Base-by-base conservation (phyloP, 2,329 filamentous ascomycete species). In the Fusarium pseudocircinatum region DNA sequence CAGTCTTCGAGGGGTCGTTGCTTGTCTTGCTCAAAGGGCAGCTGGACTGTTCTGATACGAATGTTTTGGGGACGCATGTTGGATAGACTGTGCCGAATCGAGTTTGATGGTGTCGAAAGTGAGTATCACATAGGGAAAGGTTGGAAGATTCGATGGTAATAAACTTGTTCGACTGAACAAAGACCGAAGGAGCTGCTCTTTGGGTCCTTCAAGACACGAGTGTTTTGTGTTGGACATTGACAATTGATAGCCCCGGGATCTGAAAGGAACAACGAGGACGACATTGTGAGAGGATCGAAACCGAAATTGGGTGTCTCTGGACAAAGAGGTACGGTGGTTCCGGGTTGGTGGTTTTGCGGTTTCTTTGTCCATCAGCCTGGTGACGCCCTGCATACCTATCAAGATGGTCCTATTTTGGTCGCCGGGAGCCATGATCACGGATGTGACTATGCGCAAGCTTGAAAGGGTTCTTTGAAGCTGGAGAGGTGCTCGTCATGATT, bases 161-260 rank as follows among this genome's bases (percentile, higher is more conserved):
- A 77, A 75, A 43, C 69, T 67, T 67, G 68, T 66, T 56, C 54
- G 40, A 28, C 16, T 30, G 57, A 63, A 77, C 75, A 77, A 77
- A 77, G 75, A 34, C 67, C 18, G 30, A 30, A 49, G 34, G 30
- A 24, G 50, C 49, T 40, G 47, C 39, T 54, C 49, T 26, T 32
- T 22, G 22, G 46, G 43, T 22, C 42, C 26, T 34, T 49, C 34
- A 58, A 32, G 46, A 39, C n/a, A 28, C 7, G 30, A n/a, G 22
- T 44, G 37, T 50, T 60, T 40, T 70, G 54, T 49, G 34, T 30
- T 56, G 28, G 43, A 56, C 52, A 22, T 28, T 50, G 59, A 58
- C 57, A 60, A 57, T 46, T 36, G 37, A 67, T 49, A 57, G 40
- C 15, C 34, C 32, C 9, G 7, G 49, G 20, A 14, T 39, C 24